Conservation (phyloP, 805 yeast genomes). For the Lachancea sp. region DNA sequence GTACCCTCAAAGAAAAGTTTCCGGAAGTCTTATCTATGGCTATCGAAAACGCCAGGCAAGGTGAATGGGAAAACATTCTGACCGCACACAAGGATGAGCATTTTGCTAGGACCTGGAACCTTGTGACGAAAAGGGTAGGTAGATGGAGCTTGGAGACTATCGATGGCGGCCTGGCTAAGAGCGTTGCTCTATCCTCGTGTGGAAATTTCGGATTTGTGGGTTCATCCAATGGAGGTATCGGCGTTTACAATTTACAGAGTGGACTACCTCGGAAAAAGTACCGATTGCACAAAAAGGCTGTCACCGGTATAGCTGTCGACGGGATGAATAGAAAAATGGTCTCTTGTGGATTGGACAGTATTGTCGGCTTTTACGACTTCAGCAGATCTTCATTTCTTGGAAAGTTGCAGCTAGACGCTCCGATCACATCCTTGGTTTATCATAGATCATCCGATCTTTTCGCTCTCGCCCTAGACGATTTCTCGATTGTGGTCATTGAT, state of each 20-base stretch:
- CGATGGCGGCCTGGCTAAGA: constrained; percentile 71
- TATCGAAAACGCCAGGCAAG: constrained; percentile 66
- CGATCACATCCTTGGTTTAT: constrained; percentile 69
- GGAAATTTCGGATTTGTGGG: constrained; percentile 95
- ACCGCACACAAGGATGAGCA: constrained; percentile 81
- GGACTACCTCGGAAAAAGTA: constrained; percentile 73
- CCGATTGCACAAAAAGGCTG: constrained; percentile 65
- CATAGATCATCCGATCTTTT: constrained; percentile 79
- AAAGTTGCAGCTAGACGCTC: constrained; percentile 61
- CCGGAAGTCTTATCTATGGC: constrained; percentile 70
- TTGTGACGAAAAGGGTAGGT: constrained; percentile 73
- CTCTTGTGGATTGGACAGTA: constrained; percentile 82
- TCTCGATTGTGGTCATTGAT: constrained; percentile 78
- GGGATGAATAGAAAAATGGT: constrained; percentile 87
- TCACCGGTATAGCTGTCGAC: constrained; percentile 84
- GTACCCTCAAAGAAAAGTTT: constrained; percentile 57
- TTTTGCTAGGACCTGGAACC: constrained; percentile 88
- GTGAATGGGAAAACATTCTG: constrained; percentile 89
- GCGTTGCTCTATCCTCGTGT: constrained; percentile 80
- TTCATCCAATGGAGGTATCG: constrained; percentile 77
- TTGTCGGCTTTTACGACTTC: constrained; percentile 82
- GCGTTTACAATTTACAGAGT: constrained; percentile 83
- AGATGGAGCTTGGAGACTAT: constrained; percentile 60
- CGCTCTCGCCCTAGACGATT: constrained; percentile 81
- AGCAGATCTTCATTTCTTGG: constrained; percentile 61